phyloP scores from a whole-genome alignment of 75 land plant genomes.

The Cupressus sempervirens region DNA sequence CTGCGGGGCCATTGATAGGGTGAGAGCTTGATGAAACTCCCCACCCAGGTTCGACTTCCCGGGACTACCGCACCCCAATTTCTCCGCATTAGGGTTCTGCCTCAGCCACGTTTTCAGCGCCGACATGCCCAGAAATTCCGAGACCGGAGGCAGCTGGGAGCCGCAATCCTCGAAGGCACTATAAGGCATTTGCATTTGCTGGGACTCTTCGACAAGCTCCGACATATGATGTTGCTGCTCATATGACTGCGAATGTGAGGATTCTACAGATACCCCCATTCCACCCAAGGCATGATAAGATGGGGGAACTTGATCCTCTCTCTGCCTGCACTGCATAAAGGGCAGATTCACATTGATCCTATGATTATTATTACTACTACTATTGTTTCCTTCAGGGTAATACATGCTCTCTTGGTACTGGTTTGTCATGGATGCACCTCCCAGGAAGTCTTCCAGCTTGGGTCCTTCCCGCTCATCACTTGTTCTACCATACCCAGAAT shows the following conservation, averaged over 20 bases:
- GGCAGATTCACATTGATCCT: slow-evolving; percentile 26
- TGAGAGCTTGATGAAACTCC: slow-evolving; percentile 33
- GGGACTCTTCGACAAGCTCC: slow-evolving; percentile 1
- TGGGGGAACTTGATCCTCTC: slow-evolving; percentile 12
- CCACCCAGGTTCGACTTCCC: slow-evolving; percentile 27
- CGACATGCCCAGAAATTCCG: slow-evolving; percentile 21
- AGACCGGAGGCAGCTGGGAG: slow-evolving; percentile 23
- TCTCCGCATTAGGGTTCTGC: slow-evolving; percentile 16
- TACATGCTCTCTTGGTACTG: slow-evolving; percentile 45
- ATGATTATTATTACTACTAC: background rate
- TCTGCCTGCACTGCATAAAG: slow-evolving; percentile 7
- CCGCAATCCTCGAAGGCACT: slow-evolving; percentile 9
- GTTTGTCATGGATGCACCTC: slow-evolving; percentile 47
- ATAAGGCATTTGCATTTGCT: slow-evolving; percentile 17
- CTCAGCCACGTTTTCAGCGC: slow-evolving; percentile 40
- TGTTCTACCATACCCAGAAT: slow-evolving; percentile 16
- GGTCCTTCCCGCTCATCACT: slow-evolving; percentile 31
- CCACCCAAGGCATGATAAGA: slow-evolving; percentile 6
- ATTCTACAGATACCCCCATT: slow-evolving; percentile 14
- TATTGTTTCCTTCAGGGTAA: slow-evolving; percentile 15
- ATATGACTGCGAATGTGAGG: slow-evolving; percentile 6
- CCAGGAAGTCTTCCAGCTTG: slow-evolving; percentile 71
- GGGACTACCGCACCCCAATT: slow-evolving; percentile 3
- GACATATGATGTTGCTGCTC: background rate
- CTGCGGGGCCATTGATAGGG: slow-evolving; percentile 29